These are phyloP conservation scores for Auricularia auricula-judae DNA, from an alignment of 768 basidiomycete genomes.

Conservation along the genomic window DNA sequence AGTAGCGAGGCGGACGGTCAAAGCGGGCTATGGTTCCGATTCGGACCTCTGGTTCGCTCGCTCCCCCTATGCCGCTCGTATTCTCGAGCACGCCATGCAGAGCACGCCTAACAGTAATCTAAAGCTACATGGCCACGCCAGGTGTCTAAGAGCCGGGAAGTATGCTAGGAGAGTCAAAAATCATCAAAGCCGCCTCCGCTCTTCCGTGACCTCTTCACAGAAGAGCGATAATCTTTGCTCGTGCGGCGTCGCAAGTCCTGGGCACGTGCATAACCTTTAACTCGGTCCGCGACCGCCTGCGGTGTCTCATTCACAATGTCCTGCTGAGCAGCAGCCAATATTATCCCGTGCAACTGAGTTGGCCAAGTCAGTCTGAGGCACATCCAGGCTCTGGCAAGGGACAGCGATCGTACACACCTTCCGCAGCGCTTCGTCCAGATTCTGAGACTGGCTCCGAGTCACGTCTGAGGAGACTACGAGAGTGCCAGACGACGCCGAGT, in stretches of 20 bases:
- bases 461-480: slow-evolving; percentile 58
- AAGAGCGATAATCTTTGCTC: slow-evolving; percentile 44
- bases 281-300: slow-evolving; percentile 43
- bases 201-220: slow-evolving; percentile 26
- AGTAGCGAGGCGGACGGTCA: neutral
- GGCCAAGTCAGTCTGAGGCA: neutral
- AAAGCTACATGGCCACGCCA: neutral
- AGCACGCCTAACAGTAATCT: neutral
- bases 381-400: neutral
- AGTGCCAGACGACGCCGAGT: slow-evolving; percentile 55
- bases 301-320: slow-evolving; percentile 44
- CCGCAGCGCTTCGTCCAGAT: slow-evolving; percentile 56
- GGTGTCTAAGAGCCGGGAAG: neutral
- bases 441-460: slow-evolving; percentile 69
- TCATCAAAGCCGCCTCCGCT: neutral
- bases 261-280: slow-evolving; percentile 31
- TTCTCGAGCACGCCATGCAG: neutral
- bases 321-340: slow-evolving; percentile 36
- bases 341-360: slow-evolving; percentile 40
- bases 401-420: slow-evolving; percentile 35
- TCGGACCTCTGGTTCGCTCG: neutral
- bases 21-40: neutral
- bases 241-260: slow-evolving; percentile 36
- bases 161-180: neutral
- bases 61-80: neutral